phyloP scores from a whole-genome alignment of 495 filamentous ascomycete genomes.

The Sporormia fimetaria region DNA sequence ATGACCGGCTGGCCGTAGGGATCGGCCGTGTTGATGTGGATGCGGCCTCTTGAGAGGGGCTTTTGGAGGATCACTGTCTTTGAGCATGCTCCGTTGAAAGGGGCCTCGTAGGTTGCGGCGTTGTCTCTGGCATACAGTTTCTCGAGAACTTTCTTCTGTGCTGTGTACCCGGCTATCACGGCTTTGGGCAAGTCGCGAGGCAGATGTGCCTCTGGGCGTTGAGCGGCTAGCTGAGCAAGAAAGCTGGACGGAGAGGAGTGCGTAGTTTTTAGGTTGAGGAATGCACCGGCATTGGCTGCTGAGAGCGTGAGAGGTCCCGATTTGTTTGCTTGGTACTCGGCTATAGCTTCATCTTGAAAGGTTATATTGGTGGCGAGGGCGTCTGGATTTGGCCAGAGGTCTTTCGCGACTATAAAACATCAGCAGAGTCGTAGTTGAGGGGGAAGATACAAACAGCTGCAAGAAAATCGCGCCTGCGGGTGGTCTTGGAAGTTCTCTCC shows the following conservation, averaged over 20 bases:
- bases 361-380: constrained; percentile 8
- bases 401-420: constrained; percentile 4
- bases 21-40: constrained; percentile 35
- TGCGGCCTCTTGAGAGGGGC: constrained; percentile 38
- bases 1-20: constrained; percentile 32
- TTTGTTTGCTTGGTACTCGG: constrained; percentile 11
- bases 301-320: constrained; percentile 35
- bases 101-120: constrained; percentile 26
- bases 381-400: constrained; percentile 35
- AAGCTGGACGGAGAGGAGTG: constrained; percentile 1
- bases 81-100: constrained; percentile 34
- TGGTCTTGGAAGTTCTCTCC: constrained; percentile 18
- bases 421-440: not conserved
- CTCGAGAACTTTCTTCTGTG: constrained; percentile 38
- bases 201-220: constrained; percentile 23
- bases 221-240: not conserved
- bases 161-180: constrained; percentile 37
- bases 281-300: constrained; percentile 3
- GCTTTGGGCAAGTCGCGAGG: constrained; percentile 32
- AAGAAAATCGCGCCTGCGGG: constrained; percentile 3
- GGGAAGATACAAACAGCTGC: constrained; percentile 7
- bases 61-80: constrained; percentile 36
- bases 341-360: constrained; percentile 8
- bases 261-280: constrained; percentile 6
- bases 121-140: constrained; percentile 30